Evolutionary conservation across 2,329 filamentous ascomycete genomes (phyloP).

Genomic region (Tolypocladium inflatum): DNA sequence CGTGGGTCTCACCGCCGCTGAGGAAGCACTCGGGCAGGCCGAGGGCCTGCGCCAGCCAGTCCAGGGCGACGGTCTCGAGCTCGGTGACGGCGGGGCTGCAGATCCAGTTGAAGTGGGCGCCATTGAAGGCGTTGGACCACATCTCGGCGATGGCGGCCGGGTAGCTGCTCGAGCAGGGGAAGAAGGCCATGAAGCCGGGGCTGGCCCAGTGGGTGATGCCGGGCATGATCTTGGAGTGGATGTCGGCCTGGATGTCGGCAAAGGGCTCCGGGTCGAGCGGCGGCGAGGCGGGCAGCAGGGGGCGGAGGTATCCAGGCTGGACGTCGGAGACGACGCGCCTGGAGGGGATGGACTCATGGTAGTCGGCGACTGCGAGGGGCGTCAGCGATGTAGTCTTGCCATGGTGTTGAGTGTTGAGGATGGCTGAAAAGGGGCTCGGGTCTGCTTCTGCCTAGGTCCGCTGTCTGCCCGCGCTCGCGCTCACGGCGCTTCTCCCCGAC

Average conservation of each 20-base stretch:
- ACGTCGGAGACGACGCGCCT: conserved; percentile 69
- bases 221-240: conserved; percentile 79
- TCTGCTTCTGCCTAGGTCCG: no score
- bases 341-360: conserved; percentile 66
- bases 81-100: conserved; percentile 89
- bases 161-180: conserved; percentile 72
- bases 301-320: conserved; percentile 74
- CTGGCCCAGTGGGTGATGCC: conserved; percentile 93
- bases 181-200: conserved; percentile 94
- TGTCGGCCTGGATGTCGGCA: conserved; percentile 71
- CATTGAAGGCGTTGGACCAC: conserved; percentile 81
- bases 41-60: conserved; percentile 78
- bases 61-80: conserved; percentile 83
- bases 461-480: neutral
- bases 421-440: neutral
- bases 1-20: conserved; percentile 58
- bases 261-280: conserved; percentile 64
- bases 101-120: conserved; percentile 94
- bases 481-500: neutral
- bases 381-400: neutral
- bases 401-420: neutral
- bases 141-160: conserved; percentile 85
- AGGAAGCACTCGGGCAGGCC: conserved; percentile 64
- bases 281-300: conserved; percentile 60
- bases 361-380: conserved; percentile 56